phyloP scores from a whole-genome alignment of 2,329 filamentous ascomycete species.

The Delphinella strobiligena region DNA sequence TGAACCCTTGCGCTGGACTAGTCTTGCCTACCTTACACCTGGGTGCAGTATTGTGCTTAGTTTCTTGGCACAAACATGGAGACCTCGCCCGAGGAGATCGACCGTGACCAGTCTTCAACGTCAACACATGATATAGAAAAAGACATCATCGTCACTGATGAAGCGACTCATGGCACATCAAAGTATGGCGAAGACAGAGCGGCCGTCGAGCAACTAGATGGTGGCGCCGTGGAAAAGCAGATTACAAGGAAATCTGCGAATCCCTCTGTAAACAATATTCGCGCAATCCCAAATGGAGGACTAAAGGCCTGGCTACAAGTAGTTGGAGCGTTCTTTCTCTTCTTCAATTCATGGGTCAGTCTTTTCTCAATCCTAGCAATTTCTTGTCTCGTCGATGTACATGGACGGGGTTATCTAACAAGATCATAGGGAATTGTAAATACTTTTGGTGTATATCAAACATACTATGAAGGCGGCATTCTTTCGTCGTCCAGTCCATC shows the following conservation, averaged over 20 bases:
- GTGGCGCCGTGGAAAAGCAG: constrained; percentile 5
- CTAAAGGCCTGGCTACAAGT: constrained; percentile 36
- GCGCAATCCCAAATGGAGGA: constrained; percentile 34
- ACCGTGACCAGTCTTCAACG: background rate
- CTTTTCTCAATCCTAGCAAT: too few species aligned
- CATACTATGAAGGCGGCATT: constrained; percentile 33
- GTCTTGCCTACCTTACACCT: too few species aligned
- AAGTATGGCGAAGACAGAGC: background rate
- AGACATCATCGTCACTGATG: background rate
- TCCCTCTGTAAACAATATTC: constrained; percentile 29
- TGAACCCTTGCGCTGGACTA: too few species aligned
- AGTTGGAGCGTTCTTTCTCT: constrained; percentile 31
- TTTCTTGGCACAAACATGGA: background rate
- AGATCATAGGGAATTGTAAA: constrained; percentile 27
- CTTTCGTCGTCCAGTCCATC: constrained; percentile 28
- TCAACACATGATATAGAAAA: background rate
- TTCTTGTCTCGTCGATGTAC: too few species aligned
- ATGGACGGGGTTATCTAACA: too few species aligned
- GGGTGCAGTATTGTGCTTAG: too few species aligned
- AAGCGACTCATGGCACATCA: background rate
- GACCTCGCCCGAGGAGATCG: background rate
- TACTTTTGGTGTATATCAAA: constrained; percentile 36
- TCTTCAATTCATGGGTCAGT: constrained; percentile 36
- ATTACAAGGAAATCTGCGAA: constrained; percentile 11
- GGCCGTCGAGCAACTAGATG: constrained; percentile 1